Conservation (phyloP, 2,329 filamentous ascomycete species). For the Pestalotiopsis sp. region DNA sequence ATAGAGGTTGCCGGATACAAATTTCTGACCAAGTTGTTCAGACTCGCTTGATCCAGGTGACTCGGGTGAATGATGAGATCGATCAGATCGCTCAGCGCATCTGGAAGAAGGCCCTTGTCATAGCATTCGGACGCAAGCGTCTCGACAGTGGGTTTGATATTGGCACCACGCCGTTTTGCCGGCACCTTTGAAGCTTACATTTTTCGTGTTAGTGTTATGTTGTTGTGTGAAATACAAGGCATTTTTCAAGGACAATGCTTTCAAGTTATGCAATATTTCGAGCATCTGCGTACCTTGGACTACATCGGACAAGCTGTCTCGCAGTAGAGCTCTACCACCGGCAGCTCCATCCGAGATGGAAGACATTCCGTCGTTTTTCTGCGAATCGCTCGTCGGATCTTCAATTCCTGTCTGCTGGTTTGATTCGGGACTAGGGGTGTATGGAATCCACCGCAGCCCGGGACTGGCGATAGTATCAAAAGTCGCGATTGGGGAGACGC, state of each 20-base stretch:
- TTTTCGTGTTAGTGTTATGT: background rate
- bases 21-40: constrained; percentile 69
- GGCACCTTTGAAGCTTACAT: constrained; percentile 58
- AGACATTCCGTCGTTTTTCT: background rate
- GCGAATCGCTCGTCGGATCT: background rate
- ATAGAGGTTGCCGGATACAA: constrained; percentile 74
- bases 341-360: background rate
- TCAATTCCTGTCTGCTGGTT: background rate
- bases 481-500: background rate
- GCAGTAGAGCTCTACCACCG: background rate
- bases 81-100: constrained; percentile 64
- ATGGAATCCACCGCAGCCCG: background rate
- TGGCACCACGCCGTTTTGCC: constrained; percentile 65
- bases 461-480: background rate
- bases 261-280: constrained; percentile 15
- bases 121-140: constrained; percentile 65
- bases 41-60: constrained; percentile 75
- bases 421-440: background rate
- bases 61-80: constrained; percentile 68
- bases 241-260: no score
- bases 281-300: constrained; percentile 1
- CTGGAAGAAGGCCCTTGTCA: constrained; percentile 66
- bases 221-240: no score
- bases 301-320: constrained; percentile 8
- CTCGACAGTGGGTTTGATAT: constrained; percentile 67